Base-by-base conservation (phyloP, 2,329 filamentous ascomycete genomes). In the Fusarium albosuccineum region DNA sequence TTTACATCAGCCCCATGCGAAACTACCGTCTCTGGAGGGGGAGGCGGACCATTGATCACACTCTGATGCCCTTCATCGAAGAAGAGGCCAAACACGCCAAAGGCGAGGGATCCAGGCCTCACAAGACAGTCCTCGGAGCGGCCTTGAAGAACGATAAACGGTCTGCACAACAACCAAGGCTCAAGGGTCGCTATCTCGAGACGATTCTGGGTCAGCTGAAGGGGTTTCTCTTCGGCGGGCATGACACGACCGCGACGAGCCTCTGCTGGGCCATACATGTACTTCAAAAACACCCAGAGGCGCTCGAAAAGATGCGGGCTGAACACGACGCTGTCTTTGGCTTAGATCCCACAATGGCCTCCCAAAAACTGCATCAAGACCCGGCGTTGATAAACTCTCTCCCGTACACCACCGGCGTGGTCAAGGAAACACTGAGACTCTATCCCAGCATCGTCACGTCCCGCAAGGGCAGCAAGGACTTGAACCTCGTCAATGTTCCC, bases 211-310 rank as follows among this genome's bases (percentile, higher is more conserved):
- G 45, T 37, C 45, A 49, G 16, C 16, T 49, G 7, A 49, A 49
- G 30, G 45, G 45, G 8, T 36, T 49, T 27, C 27, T 49, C 29
- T 49, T 49, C n/a, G 45, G 45, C 16, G 45, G 29, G 30, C 45
- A 49, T 26, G 45, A 49, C 30, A 49, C 45, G n/a, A 49, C 45
- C 16, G 45, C 30, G 13, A 49, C 45, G 45, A 49, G 45, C 30
- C 30, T 49, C 14, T 49, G 30, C 45, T 49, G 45, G 45, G 45
- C 45, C 16, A 45, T 49, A 34, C 45, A 49, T 36, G 2, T 22
- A 17, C 45, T 49, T 36, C 45, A 49, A 37, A 49, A 26, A n/a
- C 16, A 49, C 45, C 30, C 45, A 27, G 45, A 49, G 45, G 45
- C 45, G 30, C 45, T 49, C 5, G 30, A 37, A 16, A 49, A 36